Percentiles rank a stretch among this genome's conserved stretches.
These are phyloP conservation scores for Tetrapisispora fleetii DNA, from an alignment of 805 yeast genomes.

Conservation along the genomic window DNA sequence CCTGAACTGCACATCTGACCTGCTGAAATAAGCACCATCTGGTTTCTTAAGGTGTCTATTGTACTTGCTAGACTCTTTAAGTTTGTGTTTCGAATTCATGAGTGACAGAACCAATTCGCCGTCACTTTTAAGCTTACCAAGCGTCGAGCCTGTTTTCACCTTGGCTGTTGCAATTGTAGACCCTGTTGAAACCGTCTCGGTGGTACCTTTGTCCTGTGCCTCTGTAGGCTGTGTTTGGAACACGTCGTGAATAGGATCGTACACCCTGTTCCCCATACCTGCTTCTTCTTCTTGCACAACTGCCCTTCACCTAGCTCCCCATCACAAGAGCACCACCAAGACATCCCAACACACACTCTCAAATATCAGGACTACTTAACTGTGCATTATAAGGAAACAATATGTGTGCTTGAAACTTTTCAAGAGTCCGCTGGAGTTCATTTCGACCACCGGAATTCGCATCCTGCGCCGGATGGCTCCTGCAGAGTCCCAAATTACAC, in stretches of 20 bases:
- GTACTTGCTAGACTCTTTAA: constrained; percentile 19
- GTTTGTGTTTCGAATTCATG: constrained; percentile 8
- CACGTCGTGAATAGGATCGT: constrained; percentile 30
- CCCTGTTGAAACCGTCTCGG: constrained; percentile 1
- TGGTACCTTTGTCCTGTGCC: background rate
- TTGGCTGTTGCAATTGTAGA: too few relatives aligned
- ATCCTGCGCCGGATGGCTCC: too few relatives aligned
- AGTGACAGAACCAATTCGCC: constrained; percentile 4
- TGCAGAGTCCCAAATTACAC: too few relatives aligned
- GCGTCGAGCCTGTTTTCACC: constrained; percentile 9
- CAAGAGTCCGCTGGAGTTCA: too few relatives aligned
- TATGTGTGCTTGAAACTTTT: too few relatives aligned
- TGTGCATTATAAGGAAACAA: too few relatives aligned
- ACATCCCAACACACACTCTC: too few relatives aligned
- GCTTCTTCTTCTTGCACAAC: too few relatives aligned
- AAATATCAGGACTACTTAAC: too few relatives aligned
- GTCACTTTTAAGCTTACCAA: constrained; percentile 2
- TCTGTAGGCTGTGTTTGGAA: constrained; percentile 16
- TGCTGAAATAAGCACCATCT: constrained; percentile 89
- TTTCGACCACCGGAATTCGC: too few relatives aligned
- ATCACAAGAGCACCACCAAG: too few relatives aligned
- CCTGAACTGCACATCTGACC: constrained; percentile 79
- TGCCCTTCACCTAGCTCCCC: too few relatives aligned
- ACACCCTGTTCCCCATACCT: constrained; percentile 26
- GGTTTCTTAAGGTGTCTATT: constrained; percentile 64